These are phyloP conservation scores for Pleomassaria siparia DNA, from an alignment of 2,329 filamentous ascomycete species.

Conservation along the genomic window DNA sequence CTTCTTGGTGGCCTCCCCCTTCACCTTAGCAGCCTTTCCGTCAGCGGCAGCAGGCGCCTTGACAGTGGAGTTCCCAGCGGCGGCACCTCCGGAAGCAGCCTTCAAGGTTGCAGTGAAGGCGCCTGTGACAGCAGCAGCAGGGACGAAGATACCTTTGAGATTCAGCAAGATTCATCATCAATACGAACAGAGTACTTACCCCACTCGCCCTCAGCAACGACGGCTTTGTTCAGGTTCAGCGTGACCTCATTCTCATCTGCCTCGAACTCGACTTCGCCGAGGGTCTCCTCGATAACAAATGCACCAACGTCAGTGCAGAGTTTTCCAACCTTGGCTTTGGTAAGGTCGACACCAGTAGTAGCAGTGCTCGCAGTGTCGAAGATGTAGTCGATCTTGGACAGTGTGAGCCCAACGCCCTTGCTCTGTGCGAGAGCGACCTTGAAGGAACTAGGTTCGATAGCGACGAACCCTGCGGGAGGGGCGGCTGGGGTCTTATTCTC, in stretches of 20 bases:
- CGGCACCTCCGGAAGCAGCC: constrained; percentile 5
- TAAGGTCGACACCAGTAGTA: constrained; percentile 19
- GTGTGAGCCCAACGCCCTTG: constrained; percentile 21
- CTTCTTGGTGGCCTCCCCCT: too few relatives aligned
- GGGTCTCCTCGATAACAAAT: constrained; percentile 19
- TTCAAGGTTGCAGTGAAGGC: not conserved
- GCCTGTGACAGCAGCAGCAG: constrained; percentile 12
- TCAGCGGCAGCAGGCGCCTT: constrained; percentile 2
- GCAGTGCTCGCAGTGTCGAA: constrained; percentile 20
- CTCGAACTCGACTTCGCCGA: constrained; percentile 26
- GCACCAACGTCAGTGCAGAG: constrained; percentile 20
- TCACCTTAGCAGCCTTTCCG: not conserved
- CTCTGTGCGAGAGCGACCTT: constrained; percentile 17
- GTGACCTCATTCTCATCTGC: constrained; percentile 26
- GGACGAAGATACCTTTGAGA: constrained; percentile 16
- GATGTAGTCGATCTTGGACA: constrained; percentile 27
- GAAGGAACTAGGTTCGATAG: constrained; percentile 21
- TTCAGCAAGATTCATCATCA: not conserved
- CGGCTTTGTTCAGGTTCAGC: constrained; percentile 25
- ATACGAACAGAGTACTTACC: constrained; percentile 11
- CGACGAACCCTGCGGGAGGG: constrained; percentile 22
- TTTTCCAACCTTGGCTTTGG: constrained; percentile 19
- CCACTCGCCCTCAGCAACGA: constrained; percentile 25
- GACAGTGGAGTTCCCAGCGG: not conserved
- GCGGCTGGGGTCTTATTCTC: constrained; percentile 19